Evolutionary conservation across 129 eudicot genomes (phyloP), one percentile per base, ranked within the genome.

Genomic region (Flaveria ramosissima): DNA sequence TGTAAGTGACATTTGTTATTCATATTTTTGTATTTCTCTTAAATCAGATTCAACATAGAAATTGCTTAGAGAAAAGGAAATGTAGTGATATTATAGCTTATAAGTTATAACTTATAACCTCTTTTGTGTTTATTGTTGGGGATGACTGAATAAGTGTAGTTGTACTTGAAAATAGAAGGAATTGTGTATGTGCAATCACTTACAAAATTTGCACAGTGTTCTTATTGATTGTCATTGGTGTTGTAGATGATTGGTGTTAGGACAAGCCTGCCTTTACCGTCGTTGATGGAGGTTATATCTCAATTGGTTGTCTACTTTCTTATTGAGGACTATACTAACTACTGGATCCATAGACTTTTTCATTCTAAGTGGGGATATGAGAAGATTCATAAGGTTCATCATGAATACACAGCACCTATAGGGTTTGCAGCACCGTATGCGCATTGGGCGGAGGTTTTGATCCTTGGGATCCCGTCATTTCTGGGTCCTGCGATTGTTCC

Each of bases 401-500:
- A 89, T 80, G 97, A 92, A 69, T 92, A 88, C 81, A 81, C 93
- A 2, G 92, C 97, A 39, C 96, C 97, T 1, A 83, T 86, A 51
- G 93, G 89, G 13, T 86, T 82, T 80, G 89, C 96, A 7, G 85
- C 93, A 8, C 89, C 84, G 1, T 85, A 92, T 79, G 96, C 97
- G 0, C 97, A 92, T 53, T 89, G 96, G 96, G 85, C 85, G 3
- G 97, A 92, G 86, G 72, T 86, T 43, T 59, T 92, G 81, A 73
- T 92, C 51, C 89, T 89, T 62, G 96, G 96, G 88, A 87, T 92
- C 55, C 93, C 97, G 4, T 87, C 97, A 0, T 83, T 83, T 74
- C 80, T 89, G 16, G 97, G 97, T 16, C 97, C 97, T 52, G 92
- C 96, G 1, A 78, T 89, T 69, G 96, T 72, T 65, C 96, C 93